These are phyloP conservation scores for Tuber brumale DNA, from an alignment of 495 filamentous ascomycete species.

Conservation along the genomic window DNA sequence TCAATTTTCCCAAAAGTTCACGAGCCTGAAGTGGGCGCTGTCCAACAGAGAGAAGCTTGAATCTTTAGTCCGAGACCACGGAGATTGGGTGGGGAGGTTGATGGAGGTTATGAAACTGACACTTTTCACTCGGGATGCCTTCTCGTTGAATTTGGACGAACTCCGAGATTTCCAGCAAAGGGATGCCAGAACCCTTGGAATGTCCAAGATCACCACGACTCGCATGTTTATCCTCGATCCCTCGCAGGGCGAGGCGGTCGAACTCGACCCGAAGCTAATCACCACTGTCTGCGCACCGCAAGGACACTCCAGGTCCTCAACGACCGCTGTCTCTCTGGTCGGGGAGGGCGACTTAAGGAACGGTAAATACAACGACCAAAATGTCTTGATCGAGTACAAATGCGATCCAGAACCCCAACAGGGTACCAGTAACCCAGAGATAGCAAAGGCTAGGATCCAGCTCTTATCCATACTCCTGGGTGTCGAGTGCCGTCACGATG, in stretches of 20 bases:
- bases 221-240: conserved; percentile 12
- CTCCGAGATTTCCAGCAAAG: conserved; percentile 8
- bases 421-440: neutral
- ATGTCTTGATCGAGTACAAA: conserved; percentile 15
- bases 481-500: neutral
- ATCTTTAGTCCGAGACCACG: conserved; percentile 7
- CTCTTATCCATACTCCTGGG: conserved; percentile 9
- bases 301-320: neutral
- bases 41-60: conserved; percentile 14
- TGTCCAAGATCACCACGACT: conserved; percentile 8
- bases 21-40: conserved; percentile 21
- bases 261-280: conserved; percentile 8
- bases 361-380: neutral
- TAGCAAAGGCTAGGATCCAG: neutral
- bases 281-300: neutral
- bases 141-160: neutral
- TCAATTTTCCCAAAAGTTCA: conserved; percentile 4
- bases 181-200: conserved; percentile 17
- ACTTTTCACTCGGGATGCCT: neutral
- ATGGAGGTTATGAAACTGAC: conserved; percentile 18
- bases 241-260: neutral
- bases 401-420: neutral
- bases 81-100: conserved; percentile 11
- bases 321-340: neutral
- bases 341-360: neutral